A percentile compares a stretch with the other conserved stretches of the same genome.
Evolutionary conservation across 139 green algal species (phyloP).

Genomic region (Deuterostichococcus epilithicus): DNA sequence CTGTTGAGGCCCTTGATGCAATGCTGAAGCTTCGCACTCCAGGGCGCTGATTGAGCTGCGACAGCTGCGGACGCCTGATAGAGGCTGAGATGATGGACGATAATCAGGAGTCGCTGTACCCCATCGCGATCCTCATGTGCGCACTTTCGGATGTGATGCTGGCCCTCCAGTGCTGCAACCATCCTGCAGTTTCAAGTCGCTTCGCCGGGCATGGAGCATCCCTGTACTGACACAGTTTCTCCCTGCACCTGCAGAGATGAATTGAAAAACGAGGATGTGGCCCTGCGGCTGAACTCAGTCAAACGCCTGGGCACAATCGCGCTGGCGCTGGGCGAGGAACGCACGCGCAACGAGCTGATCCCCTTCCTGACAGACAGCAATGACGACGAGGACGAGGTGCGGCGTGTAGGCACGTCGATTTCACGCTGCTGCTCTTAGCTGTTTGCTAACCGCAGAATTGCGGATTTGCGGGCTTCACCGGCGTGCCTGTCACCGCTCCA

Average conservation of each 20-base stretch:
- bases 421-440: no score
- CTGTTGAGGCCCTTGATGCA: no score
- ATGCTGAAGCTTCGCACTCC: no score
- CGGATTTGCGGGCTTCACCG: no score
- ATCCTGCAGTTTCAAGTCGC: neutral
- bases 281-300: conserved; percentile 90
- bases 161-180: neutral
- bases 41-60: no score
- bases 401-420: neutral
- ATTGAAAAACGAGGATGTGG: conserved; percentile 92
- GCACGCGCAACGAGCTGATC: conserved; percentile 93
- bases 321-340: conserved; percentile 87
- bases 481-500: no score
- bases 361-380: conserved; percentile 94
- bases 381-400: conserved; percentile 93
- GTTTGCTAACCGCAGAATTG: no score
- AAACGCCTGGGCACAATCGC: conserved; percentile 88
- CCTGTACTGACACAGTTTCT: neutral
- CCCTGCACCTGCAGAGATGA: conserved; percentile 65
- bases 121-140: conserved; percentile 86
- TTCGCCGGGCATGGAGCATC: neutral
- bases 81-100: conserved; percentile 7
- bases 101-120: conserved; percentile 53
- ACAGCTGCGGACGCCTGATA: no score
- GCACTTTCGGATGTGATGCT: neutral